Evolutionary conservation across 208 protist species (phyloP).

Genomic region (Phytomonas sp.): DNA sequence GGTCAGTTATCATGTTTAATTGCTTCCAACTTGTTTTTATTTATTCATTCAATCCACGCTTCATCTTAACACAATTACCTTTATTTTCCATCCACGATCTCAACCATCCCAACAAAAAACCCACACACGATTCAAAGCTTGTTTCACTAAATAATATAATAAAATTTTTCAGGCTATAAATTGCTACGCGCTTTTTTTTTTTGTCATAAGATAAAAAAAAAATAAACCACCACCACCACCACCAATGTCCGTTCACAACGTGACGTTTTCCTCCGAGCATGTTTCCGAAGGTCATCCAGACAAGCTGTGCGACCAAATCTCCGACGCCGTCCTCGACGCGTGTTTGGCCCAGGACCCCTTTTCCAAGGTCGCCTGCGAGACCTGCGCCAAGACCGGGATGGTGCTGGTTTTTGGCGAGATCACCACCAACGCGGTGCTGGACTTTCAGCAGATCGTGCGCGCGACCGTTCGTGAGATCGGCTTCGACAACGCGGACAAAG

Average conservation of each 20-base stretch:
- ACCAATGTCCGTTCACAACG: conserved; percentile 77
- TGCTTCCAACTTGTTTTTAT: too few species aligned
- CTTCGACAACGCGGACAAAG: conserved; percentile 92
- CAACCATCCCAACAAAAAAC: too few species aligned
- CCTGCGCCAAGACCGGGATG: conserved; percentile 97
- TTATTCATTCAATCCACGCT: too few species aligned
- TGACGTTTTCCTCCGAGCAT: conserved; percentile 99
- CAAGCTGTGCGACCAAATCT: conserved; percentile 99
- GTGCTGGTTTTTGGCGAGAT: conserved; percentile 99
- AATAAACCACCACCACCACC: neutral
- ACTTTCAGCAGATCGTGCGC: conserved; percentile 98
- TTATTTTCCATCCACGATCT: too few species aligned
- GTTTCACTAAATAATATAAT: too few species aligned
- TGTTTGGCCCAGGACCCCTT: conserved; percentile 96
- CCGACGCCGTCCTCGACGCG: conserved; percentile 98
- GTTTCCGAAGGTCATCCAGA: conserved; percentile 99
- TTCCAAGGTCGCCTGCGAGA: conserved; percentile 98
- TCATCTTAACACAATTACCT: too few species aligned
- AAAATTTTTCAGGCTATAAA: neutral
- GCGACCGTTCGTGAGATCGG: conserved; percentile 97
- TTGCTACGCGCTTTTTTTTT: neutral
- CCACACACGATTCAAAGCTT: too few species aligned
- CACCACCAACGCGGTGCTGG: conserved; percentile 95
- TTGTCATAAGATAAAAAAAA: neutral
- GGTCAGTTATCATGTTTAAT: too few species aligned